A percentile compares a stretch with the other conserved stretches of the same genome.
Conservation (phyloP, 129 eudicot genomes). For the Smallanthus sonchifolius region DNA sequence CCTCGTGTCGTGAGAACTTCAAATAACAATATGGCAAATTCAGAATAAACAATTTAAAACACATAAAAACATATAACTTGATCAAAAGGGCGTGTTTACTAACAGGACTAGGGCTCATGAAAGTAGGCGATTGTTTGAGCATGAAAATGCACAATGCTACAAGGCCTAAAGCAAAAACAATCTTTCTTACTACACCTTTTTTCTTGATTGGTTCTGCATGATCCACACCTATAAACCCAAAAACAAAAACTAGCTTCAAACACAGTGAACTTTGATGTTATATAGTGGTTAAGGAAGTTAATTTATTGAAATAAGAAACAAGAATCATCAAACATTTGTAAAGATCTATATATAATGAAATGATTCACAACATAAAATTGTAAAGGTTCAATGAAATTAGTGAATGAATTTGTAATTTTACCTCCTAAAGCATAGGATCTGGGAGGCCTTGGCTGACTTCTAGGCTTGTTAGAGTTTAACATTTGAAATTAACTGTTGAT, state of each 20-base stretch:
- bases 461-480: conserved; percentile 50
- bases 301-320: not conserved
- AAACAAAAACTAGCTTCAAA: not conserved
- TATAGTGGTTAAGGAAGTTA: not conserved
- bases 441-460: conserved; percentile 52
- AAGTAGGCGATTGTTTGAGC: conserved; percentile 53
- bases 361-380: not conserved
- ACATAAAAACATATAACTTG: not conserved
- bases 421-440: conserved; percentile 74
- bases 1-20: conserved; percentile 64
- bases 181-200: conserved; percentile 10
- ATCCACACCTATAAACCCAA: conserved; percentile 15
- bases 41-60: not conserved
- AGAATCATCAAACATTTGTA: not conserved
- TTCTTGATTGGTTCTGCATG: conserved; percentile 12
- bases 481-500: conserved; percentile 18
- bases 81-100: conserved; percentile 7
- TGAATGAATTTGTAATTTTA: conserved; percentile 17
- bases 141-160: conserved; percentile 29
- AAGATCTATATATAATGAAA: not conserved
- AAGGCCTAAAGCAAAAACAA: not conserved
- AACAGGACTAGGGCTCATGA: conserved; percentile 48
- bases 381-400: not conserved
- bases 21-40: conserved; percentile 4
- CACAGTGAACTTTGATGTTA: not conserved